phyloP scores from a whole-genome alignment of 164 flowering plant genomes.

The Chimonanthus praecox region DNA sequence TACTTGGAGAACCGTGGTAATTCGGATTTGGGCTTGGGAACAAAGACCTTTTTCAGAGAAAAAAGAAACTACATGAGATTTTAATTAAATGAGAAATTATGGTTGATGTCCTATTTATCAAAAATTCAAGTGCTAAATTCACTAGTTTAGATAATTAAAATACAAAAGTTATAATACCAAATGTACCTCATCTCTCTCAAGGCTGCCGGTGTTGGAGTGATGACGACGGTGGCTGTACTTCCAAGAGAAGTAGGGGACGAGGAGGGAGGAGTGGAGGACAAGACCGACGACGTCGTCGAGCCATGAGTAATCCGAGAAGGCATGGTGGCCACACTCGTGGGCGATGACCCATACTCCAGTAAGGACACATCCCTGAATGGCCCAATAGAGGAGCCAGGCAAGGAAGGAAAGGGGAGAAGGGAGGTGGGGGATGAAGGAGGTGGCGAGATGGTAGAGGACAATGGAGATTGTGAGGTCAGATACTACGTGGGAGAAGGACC shows the following conservation, averaged over 20 bases:
- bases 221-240: conserved; percentile 86
- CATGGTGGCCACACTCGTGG: conserved; percentile 88
- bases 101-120: too few relatives aligned
- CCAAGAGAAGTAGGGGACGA: conserved; percentile 84
- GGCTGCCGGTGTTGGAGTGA: conserved; percentile 76
- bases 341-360: conserved; percentile 90
- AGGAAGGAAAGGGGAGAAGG: conserved; percentile 39
- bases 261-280: conserved; percentile 55
- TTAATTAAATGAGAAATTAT: too few relatives aligned
- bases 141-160: too few relatives aligned
- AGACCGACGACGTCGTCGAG: conserved; percentile 74
- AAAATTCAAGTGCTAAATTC: too few relatives aligned
- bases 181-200: conserved; percentile 52
- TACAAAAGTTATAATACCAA: too few relatives aligned
- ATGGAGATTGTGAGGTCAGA: conserved; percentile 47
- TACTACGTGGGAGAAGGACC: conserved; percentile 63
- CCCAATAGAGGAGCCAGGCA: conserved; percentile 68
- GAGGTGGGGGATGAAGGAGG: conserved; percentile 42
- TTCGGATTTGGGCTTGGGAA: conserved; percentile 58
- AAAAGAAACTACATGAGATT: too few relatives aligned
- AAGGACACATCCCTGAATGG: conserved; percentile 56
- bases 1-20: conserved; percentile 49
- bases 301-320: conserved; percentile 71
- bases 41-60: conserved; percentile 32
- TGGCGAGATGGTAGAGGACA: conserved; percentile 44